These are phyloP conservation scores for Fusarium musae DNA, from an alignment of 2,329 filamentous ascomycete genomes.

Conservation along the genomic window DNA sequence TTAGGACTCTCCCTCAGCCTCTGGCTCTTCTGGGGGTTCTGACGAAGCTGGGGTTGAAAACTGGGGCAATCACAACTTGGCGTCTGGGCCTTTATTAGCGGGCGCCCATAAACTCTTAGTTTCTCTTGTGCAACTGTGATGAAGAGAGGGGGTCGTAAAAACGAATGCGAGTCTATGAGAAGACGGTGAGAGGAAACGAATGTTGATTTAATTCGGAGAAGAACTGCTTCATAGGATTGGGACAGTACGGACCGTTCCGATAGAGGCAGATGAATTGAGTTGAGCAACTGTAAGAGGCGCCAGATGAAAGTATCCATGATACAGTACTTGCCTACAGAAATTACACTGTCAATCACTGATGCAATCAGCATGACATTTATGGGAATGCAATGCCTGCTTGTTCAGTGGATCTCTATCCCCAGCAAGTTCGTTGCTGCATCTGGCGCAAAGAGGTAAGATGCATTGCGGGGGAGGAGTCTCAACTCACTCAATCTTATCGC, in stretches of 20 bases:
- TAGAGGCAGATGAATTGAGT: background rate
- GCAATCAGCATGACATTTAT: background rate
- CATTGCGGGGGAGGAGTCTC: conserved; percentile 32
- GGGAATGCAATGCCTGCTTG: background rate
- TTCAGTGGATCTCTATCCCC: conserved; percentile 7
- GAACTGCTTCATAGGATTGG: background rate
- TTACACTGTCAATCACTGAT: background rate
- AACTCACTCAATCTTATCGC: background rate
- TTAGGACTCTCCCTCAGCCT: background rate
- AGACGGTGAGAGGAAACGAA: conserved; percentile 6
- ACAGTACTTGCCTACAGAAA: background rate
- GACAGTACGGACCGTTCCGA: conserved; percentile 19
- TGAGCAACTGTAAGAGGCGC: background rate
- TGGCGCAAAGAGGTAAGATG: conserved; percentile 23
- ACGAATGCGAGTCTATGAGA: background rate
- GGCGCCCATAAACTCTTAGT: background rate
- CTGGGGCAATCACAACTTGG: conserved; percentile 24
- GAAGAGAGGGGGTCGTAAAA: background rate
- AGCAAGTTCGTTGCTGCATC: background rate
- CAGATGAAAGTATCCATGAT: background rate
- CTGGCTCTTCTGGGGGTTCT: conserved; percentile 1
- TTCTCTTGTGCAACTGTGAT: background rate
- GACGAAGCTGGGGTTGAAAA: conserved; percentile 38
- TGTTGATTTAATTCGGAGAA: background rate
- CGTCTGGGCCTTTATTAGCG: conserved; percentile 17